A percentile compares a stretch with the other conserved stretches of the same genome.
Conservation (phyloP, 106 monocot species). For the Dioscorea zingiberensis region DNA sequence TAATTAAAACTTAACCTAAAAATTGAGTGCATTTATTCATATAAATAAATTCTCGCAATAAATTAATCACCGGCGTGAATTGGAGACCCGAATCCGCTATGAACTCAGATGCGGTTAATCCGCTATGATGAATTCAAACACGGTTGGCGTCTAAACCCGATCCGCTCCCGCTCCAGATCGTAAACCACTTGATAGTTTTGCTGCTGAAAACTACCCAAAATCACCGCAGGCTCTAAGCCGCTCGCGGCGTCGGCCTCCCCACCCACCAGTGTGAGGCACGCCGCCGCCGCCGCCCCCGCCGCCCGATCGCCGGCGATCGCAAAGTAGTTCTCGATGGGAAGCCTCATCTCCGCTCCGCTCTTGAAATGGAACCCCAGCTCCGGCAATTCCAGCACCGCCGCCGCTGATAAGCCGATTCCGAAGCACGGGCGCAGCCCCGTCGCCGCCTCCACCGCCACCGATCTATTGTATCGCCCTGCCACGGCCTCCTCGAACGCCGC, state of each 20-base stretch:
- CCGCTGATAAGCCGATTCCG: slow-evolving; percentile 12
- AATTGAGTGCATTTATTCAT: not conserved
- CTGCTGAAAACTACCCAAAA: slow-evolving; percentile 90
- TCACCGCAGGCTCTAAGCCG: slow-evolving; percentile 46
- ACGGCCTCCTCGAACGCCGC: slow-evolving; percentile 29
- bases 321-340: slow-evolving; percentile 83
- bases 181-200: slow-evolving; percentile 76
- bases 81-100: too few species aligned
- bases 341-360: slow-evolving; percentile 54
- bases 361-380: slow-evolving; percentile 59
- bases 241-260: slow-evolving; percentile 12
- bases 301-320: slow-evolving; percentile 20
- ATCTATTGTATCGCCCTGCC: slow-evolving; percentile 40
- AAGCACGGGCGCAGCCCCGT: slow-evolving; percentile 75
- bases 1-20: not conserved
- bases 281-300: slow-evolving; percentile 17
- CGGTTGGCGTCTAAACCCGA: slow-evolving; percentile 55
- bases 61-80: not conserved
- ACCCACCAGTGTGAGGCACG: slow-evolving; percentile 64
- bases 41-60: not conserved
- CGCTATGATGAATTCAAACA: slow-evolving; percentile 13
- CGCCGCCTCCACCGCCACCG: slow-evolving; percentile 26
- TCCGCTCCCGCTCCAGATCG: slow-evolving; percentile 52
- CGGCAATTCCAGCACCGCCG: slow-evolving; percentile 29
- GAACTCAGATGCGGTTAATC: too few species aligned